A percentile compares a stretch with the other conserved stretches of the same genome.
phyloP scores from a whole-genome alignment of 2,329 filamentous ascomycete genomes.

The Piedraia hortae region DNA sequence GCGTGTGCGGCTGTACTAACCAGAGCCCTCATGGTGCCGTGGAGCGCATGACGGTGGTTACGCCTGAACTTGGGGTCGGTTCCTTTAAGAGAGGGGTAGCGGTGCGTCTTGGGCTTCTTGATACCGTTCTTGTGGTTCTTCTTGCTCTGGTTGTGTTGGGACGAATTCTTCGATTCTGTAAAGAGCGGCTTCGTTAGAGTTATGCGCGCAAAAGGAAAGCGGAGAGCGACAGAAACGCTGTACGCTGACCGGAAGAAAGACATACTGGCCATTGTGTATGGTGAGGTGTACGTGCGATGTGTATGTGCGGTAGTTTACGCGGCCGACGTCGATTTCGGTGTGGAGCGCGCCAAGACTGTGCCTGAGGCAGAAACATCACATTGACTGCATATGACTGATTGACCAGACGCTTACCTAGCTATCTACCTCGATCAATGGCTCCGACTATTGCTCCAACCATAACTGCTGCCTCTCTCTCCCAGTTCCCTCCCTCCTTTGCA shows the following conservation, averaged over 20 bases:
- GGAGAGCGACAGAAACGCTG: no score
- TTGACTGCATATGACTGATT: no score
- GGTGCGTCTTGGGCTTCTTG: conserved; percentile 98
- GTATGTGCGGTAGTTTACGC: no score
- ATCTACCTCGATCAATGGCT: conserved; percentile 15
- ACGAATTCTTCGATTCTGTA: conserved; percentile 99
- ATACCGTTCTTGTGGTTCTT: conserved; percentile 99
- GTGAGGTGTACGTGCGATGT: no score
- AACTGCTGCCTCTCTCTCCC: conserved; percentile 80
- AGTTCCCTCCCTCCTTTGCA: conserved; percentile 23
- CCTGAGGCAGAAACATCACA: no score
- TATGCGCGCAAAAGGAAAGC: no score
- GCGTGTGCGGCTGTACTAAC: conserved; percentile 27
- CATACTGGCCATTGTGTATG: no score
- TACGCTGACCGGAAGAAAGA: no score
- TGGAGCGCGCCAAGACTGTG: no score
- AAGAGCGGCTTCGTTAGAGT: no score
- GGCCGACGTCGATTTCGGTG: no score
- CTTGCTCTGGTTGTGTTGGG: conserved; percentile 92
- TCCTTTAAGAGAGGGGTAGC: conserved; percentile 96
- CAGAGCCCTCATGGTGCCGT: conserved; percentile 94
- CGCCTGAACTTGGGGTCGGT: conserved; percentile 99
- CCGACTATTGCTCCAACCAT: conserved; percentile 69
- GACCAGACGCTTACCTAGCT: no score
- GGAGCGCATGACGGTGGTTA: conserved; percentile 98